Percentiles rank a stretch among this genome's conserved stretches.
Evolutionary conservation across 108 stramenopile species (phyloP).

Genomic region (Skeletonema grethae): DNA sequence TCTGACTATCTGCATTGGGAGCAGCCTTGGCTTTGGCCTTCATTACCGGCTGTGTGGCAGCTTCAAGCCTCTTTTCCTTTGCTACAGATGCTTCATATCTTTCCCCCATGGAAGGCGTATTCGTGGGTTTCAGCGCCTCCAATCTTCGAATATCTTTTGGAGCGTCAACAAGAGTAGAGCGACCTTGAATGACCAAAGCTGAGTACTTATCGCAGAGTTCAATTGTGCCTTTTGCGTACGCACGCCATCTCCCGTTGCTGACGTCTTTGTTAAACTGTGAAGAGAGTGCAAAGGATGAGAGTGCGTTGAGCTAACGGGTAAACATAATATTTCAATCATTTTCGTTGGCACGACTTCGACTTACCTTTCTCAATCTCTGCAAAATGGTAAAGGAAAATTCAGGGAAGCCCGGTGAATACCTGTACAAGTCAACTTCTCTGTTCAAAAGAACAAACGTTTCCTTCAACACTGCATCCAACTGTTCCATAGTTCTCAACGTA

Average conservation of each 20-base stretch:
- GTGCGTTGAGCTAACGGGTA: not conserved
- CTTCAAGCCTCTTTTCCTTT: conserved; percentile 73
- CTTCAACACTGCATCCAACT: conserved; percentile 73
- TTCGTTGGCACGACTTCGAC: conserved; percentile 3
- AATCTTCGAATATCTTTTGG: conserved; percentile 87
- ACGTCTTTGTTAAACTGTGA: conserved; percentile 79
- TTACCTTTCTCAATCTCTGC: conserved; percentile 74
- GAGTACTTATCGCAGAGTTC: conserved; percentile 80
- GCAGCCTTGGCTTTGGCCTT: conserved; percentile 19
- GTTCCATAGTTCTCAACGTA: conserved; percentile 76
- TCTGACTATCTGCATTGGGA: not conserved
- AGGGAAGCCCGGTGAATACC: conserved; percentile 86
- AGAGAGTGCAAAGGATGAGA: conserved; percentile 11
- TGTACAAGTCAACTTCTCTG: conserved; percentile 86
- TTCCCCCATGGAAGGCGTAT: conserved; percentile 75
- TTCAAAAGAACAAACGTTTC: conserved; percentile 82
- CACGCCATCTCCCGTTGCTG: conserved; percentile 74
- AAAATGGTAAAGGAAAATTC: conserved; percentile 78
- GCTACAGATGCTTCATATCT: conserved; percentile 70
- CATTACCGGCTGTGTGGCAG: conserved; percentile 45
- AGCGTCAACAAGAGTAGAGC: conserved; percentile 67
- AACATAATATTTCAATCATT: not conserved
- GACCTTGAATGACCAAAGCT: conserved; percentile 50
- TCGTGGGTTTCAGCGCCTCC: conserved; percentile 73
- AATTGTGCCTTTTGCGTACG: conserved; percentile 81